Percentiles rank a stretch among this genome's conserved stretches.
Evolutionary conservation across 169 alveolate species (phyloP).

Genomic region (Besnoitia besnoiti): DNA sequence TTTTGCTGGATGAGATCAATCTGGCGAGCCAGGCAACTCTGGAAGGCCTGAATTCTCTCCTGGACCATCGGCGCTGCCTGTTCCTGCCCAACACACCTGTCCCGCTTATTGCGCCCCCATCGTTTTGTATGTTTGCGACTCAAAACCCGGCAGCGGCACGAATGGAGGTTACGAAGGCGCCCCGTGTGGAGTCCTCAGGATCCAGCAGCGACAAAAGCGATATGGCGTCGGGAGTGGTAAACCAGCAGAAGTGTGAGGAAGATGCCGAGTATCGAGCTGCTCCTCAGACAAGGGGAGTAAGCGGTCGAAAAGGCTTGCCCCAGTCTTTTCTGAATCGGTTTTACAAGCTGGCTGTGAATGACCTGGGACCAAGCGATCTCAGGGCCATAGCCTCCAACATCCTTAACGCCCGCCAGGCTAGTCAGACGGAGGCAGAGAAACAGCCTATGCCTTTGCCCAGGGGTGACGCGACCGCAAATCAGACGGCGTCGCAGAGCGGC

Average conservation of each 20-base stretch:
- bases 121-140: conserved; percentile 98
- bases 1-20: conserved; percentile 98
- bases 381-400: conserved; percentile 56
- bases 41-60: conserved; percentile 98
- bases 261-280: conserved; percentile 55
- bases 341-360: conserved; percentile 89
- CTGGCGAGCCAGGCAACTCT: conserved; percentile 98
- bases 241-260: background rate
- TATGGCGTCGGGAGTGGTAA: background rate
- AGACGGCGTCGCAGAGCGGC: too few species aligned
- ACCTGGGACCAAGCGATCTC: conserved; percentile 56
- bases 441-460: background rate
- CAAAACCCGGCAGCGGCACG: conserved; percentile 94
- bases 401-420: background rate
- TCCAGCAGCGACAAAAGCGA: background rate
- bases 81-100: conserved; percentile 79
- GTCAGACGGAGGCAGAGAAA: background rate
- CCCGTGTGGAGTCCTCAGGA: background rate
- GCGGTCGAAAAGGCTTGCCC: conserved; percentile 98
- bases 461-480: too few species aligned
- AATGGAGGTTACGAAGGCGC: background rate
- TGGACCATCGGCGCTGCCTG: conserved; percentile 97
- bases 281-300: conserved; percentile 79
- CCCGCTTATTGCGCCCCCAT: conserved; percentile 95
- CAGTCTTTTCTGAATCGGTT: conserved; percentile 98